A percentile compares a stretch with the other conserved stretches of the same genome.
Evolutionary conservation across 2,329 filamentous ascomycete species (phyloP).

Genomic region (Cladobotryum protrusum): DNA sequence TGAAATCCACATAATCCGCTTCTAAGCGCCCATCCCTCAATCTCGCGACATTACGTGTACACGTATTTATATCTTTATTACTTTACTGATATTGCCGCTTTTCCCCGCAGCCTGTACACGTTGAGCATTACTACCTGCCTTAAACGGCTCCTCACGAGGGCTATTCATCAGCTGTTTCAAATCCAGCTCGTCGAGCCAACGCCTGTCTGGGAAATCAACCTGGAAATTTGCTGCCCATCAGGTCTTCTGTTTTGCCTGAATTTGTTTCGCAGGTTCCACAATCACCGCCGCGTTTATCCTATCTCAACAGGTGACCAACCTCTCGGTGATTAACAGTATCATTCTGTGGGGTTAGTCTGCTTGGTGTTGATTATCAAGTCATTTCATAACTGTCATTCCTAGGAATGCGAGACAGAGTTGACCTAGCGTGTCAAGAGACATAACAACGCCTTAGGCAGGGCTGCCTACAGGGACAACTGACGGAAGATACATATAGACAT

Average conservation of each 20-base stretch:
- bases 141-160: conserved; percentile 3
- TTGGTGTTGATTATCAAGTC: not conserved
- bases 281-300: not conserved
- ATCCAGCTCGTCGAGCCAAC: not conserved
- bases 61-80: not conserved
- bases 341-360: not conserved
- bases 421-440: conserved; percentile 2
- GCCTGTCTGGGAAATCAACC: not conserved
- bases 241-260: not conserved
- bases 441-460: conserved; percentile 2
- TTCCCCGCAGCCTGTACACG: not conserved
- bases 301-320: too few species aligned
- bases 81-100: not conserved
- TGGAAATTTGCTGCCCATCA: not conserved
- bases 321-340: not conserved
- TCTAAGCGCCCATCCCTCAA: too few species aligned
- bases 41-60: not conserved
- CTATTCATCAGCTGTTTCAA: not conserved
- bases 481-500: not conserved
- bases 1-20: too few species aligned
- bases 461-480: conserved; percentile 4
- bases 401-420: conserved; percentile 7
- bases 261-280: not conserved
- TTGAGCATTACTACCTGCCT: conserved; percentile 7
- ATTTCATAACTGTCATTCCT: conserved; percentile 1